Base-by-base conservation (phyloP, 192 early-diverging fungal species). In the Entomortierella parvispora region DNA sequence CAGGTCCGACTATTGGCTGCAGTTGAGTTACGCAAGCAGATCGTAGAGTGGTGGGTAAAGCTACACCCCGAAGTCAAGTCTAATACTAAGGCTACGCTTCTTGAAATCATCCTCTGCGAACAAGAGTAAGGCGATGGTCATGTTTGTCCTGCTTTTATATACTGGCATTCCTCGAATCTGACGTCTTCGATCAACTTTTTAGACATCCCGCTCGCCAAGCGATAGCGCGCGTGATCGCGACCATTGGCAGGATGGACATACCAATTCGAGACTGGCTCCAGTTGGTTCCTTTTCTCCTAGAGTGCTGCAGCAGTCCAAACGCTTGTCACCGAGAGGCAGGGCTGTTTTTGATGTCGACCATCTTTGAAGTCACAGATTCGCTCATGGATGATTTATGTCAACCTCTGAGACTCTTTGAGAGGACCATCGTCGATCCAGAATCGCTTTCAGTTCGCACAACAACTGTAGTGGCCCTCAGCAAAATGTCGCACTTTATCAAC, bases 21-120 rank as follows among this genome's bases (percentile, higher is more conserved):
- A 4, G 94, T 97, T 26, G 95, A 97, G 84, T 85, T 93, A 63
- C 90, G 93, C 63, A 97, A 97, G 75, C 90, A 91, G 56, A 80
- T 92, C 42, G 61, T 84, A 22, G 91, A 87, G 80, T 91, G 85
- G 85, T 97, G 94, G 94, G 71, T 82, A n/a, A 82, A 88, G 10
- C 55, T 95, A 11, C 89, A 88, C 42, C 82, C 65, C 22, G 72
- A 71, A 14, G 81, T 79, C 25, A 82, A 90, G 60, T 82, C 80
- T 48, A 70, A 80, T 51, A 88, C 96, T 55, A 92, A 92, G 58
- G 80, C 83, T 31, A 79, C 85, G 22, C 80, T 96, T 26, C 75
- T 96, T n/a, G 82, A 91, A 50, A 87, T 90, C 32, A 88, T 93
- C 37, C 62, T 96, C 12, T 83, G 83, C 32, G 96, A 97, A 70